Percentiles rank a stretch among this genome's conserved stretches.
Evolutionary conservation across 2,329 filamentous ascomycete genomes (phyloP).

Genomic region (Aspergillus pseudoterreus): DNA sequence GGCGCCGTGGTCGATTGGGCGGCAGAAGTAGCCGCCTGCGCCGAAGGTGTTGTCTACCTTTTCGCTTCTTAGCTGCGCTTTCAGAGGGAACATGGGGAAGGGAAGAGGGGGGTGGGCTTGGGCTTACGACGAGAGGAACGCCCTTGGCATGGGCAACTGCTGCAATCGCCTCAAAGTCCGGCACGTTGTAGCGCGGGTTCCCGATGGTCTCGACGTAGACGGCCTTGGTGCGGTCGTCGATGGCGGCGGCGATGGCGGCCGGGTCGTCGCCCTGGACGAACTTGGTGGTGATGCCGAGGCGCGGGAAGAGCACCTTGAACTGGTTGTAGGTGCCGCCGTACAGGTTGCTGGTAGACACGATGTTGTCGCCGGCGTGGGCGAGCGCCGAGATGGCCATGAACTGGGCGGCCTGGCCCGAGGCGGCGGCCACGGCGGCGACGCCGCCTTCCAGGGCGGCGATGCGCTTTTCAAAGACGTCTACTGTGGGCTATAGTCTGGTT

Average conservation of each 20-base stretch:
- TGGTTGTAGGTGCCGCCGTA: conserved; percentile 98
- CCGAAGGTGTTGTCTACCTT: conserved; percentile 91
- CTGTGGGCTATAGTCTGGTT: conserved; percentile 62
- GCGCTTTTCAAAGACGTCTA: conserved; percentile 94
- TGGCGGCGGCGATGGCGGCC: conserved; percentile 73
- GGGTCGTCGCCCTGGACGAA: conserved; percentile 79
- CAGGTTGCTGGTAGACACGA: conserved; percentile 82
- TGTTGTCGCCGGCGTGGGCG: conserved; percentile 87
- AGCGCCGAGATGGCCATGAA: conserved; percentile 85
- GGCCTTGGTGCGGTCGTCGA: conserved; percentile 91
- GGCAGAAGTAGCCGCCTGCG: conserved; percentile 81
- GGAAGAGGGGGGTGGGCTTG: neutral
- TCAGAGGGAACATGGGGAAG: no score
- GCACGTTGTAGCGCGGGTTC: conserved; percentile 90
- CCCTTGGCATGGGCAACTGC: conserved; percentile 71
- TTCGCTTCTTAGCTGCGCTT: no score
- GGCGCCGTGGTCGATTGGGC: conserved; percentile 83
- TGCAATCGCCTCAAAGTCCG: conserved; percentile 82
- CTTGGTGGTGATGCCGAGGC: conserved; percentile 83
- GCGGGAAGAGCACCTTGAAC: conserved; percentile 83
- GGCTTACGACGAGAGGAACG: conserved; percentile 58
- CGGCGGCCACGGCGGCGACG: conserved; percentile 75
- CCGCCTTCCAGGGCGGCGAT: conserved; percentile 95
- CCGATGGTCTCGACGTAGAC: conserved; percentile 90
- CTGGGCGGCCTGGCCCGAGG: conserved; percentile 86